Percentiles rank a stretch among this genome's conserved stretches.
These are phyloP conservation scores for Cyphellophora attinorum DNA, from an alignment of 2,329 filamentous ascomycete genomes.

Conservation along the genomic window DNA sequence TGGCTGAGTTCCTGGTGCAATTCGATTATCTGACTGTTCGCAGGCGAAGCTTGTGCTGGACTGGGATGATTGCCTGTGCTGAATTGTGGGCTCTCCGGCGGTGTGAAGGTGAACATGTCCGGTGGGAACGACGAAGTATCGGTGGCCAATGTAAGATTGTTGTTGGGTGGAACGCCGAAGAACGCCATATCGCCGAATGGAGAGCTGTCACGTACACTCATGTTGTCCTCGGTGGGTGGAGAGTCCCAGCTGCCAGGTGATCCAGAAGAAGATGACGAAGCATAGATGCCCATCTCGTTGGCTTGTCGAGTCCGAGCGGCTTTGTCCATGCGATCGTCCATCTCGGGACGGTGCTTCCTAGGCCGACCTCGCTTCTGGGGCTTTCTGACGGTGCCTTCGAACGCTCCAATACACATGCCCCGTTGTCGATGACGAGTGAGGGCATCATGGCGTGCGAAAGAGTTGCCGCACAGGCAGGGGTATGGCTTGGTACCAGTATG, in stretches of 20 bases:
- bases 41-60: conserved; percentile 27
- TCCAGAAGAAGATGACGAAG: conserved; percentile 26
- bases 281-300: conserved; percentile 23
- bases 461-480: conserved; percentile 86
- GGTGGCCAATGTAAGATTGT: neutral
- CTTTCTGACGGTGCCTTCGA: conserved; percentile 67
- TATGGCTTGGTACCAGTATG: conserved; percentile 95
- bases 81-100: conserved; percentile 35
- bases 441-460: conserved; percentile 90
- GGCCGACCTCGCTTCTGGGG: conserved; percentile 57
- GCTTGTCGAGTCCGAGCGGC: conserved; percentile 41
- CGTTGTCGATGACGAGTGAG: conserved; percentile 88
- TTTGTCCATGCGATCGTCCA: conserved; percentile 49
- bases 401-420: conserved; percentile 92
- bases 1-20: too few relatives aligned
- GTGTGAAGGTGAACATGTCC: conserved; percentile 36
- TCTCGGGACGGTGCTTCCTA: conserved; percentile 52
- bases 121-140: conserved; percentile 20
- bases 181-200: conserved; percentile 21
- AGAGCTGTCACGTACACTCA: conserved; percentile 28
- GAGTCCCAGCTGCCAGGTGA: conserved; percentile 31
- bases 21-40: conserved; percentile 5
- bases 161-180: conserved; percentile 11
- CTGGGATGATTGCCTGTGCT: conserved; percentile 29
- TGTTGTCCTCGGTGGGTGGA: conserved; percentile 31